Evolutionary conservation across 108 stramenopile genomes (phyloP), one percentile per base, ranked within the genome.

Genomic region (Schizochytrium sp.): DNA sequence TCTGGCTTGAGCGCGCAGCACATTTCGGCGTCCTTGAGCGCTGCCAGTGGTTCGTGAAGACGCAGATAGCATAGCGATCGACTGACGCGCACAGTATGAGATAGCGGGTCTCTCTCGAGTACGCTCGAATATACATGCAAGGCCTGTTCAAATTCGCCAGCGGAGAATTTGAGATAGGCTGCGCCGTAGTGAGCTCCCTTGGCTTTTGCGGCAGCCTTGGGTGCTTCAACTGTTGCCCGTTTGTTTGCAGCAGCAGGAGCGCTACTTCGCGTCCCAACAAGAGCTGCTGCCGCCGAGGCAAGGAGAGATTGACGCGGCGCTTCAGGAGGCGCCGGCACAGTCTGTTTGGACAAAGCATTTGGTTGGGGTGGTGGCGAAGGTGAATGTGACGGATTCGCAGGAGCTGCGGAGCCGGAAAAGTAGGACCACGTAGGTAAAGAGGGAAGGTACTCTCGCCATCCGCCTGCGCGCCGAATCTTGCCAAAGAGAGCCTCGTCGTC

Each of bases 1-100:
- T 83, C 76, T 6, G 76, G 76, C 51, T 83, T 83, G 12, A 83
- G 51, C 51, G 76, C 76, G 51, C 76, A 83, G 51, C 76, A 83
- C 48, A 53, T 83, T 53, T 53, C 45, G 45, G 76, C 76, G 23
- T 83, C 76, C 12, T 53, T 47, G n/a, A 83, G 51, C 23, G 76
- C 76, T 8, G 76, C 45, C 10, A 6, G 48, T 0, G 76, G 76
- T 23, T 83, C 76, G 25, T 53, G 48, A 55, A 83, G 76, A 12
- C 76, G 76, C 5, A 83, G 48, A 23, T 83, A 83, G 76, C 76
- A 83, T 12, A 53, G 45, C 14, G 76, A 83, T 12, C 76, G 76
- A 34, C 76, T 83, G 18, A 83, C 76, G 8, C 76, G 76, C 19
- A 83, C 76, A 0, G 76, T 83, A 45, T 83, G 76, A 12, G 45